Base-by-base conservation (phyloP, 2,329 filamentous ascomycete genomes). In the Chalaropsis ovoidea region DNA sequence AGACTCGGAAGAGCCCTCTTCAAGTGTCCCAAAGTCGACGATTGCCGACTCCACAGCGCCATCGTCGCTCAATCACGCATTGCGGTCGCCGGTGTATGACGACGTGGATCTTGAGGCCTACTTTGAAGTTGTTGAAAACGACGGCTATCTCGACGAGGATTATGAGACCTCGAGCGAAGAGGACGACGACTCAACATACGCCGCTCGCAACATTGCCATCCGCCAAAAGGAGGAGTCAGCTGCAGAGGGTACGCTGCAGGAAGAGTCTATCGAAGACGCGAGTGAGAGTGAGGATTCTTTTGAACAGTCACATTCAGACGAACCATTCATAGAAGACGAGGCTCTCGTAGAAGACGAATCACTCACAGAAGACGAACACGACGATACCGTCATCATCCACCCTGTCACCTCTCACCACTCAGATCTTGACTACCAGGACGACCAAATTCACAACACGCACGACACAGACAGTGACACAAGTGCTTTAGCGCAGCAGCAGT, bases 1-100 rank as follows among this genome's bases (percentile, higher is more conserved):
- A 39, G 72, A 73, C 66, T 73, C 73, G 1, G 71, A 74, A 65
- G 72, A 73, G 19, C 54, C 58, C 24, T 58, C 49, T n/a, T 64
- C 65, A 31, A 63, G 60, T 43, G n/a, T 35, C 6, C 24, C 45
- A 17, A 63, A 58, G 22, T 58, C 35, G 5, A 62, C 49, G 1
- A 58, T 61, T 43, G 15, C 61, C 17, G 63, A 64, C 42, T 64
- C 63, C 0, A 60, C 49, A 35, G 24, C 43, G 17, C 56, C 63
- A 3, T 64, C 63, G 15, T 64, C 63, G 8, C 19, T 35, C 8
- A 24, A 60, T 19, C 5, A 6, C 24, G 11, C 10, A 15, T 45
- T 43, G 15, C 3, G 22, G 35, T 39, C 22, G 15, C 22, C 17
- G 10, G 45, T 41, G 42, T 41, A 43, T 42, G 2, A 42, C 39